Evolutionary conservation across 169 alveolate genomes (phyloP).

Genomic region (Eimeria falciformis): DNA sequence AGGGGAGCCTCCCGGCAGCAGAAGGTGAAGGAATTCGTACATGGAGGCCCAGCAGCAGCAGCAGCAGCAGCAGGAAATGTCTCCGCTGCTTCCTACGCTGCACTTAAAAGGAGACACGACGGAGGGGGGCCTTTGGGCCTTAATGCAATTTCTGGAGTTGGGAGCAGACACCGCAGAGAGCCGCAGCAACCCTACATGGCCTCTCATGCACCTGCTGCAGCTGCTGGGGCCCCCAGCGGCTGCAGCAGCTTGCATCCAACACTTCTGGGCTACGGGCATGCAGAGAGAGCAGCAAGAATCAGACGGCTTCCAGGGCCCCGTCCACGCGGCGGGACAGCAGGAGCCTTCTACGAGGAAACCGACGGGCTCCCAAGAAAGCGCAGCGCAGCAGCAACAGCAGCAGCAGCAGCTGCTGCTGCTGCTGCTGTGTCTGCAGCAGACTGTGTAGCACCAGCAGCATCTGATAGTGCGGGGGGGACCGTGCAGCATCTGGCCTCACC

Average conservation of each 20-base stretch:
- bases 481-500: background rate
- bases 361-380: constrained; percentile 18
- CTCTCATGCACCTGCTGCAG: background rate
- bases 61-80: background rate
- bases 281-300: background rate
- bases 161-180: constrained; percentile 12
- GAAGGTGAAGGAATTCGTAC: background rate
- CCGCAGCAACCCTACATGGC: constrained; percentile 17
- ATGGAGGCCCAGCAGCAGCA: constrained; percentile 10
- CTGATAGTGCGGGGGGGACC: background rate
- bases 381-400: background rate
- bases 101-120: background rate
- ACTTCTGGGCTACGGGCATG: background rate
- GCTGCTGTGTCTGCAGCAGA: background rate
- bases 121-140: background rate
- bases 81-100: background rate
- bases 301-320: background rate
- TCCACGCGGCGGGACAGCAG: background rate
- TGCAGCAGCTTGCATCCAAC: constrained; percentile 1
- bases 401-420: constrained; percentile 10
- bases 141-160: background rate
- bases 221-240: constrained; percentile 27
- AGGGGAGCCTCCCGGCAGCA: background rate
- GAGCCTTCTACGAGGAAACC: background rate
- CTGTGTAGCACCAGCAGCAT: background rate